Base-by-base conservation (phyloP, 495 filamentous ascomycete species). In the Cairneyella variabilis region DNA sequence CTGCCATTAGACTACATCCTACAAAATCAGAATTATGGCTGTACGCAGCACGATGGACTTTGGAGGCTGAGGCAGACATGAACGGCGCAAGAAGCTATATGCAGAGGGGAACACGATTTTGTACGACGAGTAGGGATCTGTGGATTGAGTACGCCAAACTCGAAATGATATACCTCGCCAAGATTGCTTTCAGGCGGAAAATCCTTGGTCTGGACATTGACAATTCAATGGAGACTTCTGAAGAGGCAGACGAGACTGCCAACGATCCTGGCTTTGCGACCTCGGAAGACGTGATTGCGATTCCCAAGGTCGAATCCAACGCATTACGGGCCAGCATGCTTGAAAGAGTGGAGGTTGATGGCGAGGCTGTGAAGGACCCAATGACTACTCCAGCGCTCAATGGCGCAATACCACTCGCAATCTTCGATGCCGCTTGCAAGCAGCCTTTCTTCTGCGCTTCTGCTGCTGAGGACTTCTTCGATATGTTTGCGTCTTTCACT, bases 71-170 rank as follows among this genome's bases (percentile, higher is more conserved):
- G 54, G 86, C 82, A 4, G 92, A 97, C 69, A 93, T 97, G 79
- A 83, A 81, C 48, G 83, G 83, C 21, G 91, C 89, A 10, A 70
- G 93, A 9, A 88, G 86, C 51, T 96, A 92, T 63, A 86, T 97
- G 81, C 85, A 90, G 64, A 74, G 92, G 16, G 93, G 93, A 11
- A 74, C 95, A 47, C 76, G 93, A 41, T 96, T 97, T 64, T 96
- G 90, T 67, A 88, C 83, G 50, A 78, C 71, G 20, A 83, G 84
- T 23, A 77, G 74, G 54, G 67, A 72, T 11, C 61, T 97, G 30
- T 97, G 92, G 93, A 60, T 95, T 30, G 87, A 95, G 69, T 98
- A 97, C 70, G 84, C 84, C 0, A 87, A 88, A 67, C 76, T 95
- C 69, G 93, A 98, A 72, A 85, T 96, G 81, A 86, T 91, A 54